Conservation (phyloP, 164 flowering plant species). For the Stephania cephalantha region DNA sequence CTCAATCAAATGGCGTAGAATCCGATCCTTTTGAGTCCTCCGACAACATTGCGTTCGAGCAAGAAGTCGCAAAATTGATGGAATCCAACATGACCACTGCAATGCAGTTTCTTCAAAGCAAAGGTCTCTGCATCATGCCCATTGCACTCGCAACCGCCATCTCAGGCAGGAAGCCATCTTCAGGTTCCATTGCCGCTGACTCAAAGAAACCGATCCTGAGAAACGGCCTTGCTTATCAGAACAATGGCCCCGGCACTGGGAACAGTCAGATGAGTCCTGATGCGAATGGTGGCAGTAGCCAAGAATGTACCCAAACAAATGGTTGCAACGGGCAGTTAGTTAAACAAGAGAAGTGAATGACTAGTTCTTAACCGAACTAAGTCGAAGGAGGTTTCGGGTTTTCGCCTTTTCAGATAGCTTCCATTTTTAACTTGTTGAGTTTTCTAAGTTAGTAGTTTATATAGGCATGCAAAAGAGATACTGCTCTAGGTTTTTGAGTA, state of each 20-base stretch:
- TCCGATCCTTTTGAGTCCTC: slow-evolving; percentile 18
- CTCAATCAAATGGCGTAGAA: slow-evolving; percentile 19
- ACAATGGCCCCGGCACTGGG: slow-evolving; percentile 6
- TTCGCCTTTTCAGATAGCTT: background rate
- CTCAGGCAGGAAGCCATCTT: slow-evolving; percentile 15
- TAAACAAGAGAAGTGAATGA: slow-evolving; percentile 20
- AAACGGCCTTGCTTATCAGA: slow-evolving; percentile 12
- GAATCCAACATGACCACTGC: slow-evolving; percentile 31
- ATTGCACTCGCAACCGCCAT: slow-evolving; percentile 35
- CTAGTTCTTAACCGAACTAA: slow-evolving; percentile 9
- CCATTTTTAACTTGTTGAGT: background rate
- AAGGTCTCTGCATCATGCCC: slow-evolving; percentile 40
- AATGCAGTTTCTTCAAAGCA: slow-evolving; percentile 36
- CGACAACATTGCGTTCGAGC: slow-evolving; percentile 28
- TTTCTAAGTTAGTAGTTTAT: slow-evolving; percentile 6
- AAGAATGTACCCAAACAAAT: slow-evolving; percentile 4
- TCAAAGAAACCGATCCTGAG: slow-evolving; percentile 11
- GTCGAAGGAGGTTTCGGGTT: slow-evolving; percentile 1
- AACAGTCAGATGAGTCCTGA: slow-evolving; percentile 7
- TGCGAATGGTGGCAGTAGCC: background rate
- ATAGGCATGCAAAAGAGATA: background rate
- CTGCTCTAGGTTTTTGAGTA: slow-evolving; percentile 6
- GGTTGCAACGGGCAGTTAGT: slow-evolving; percentile 15
- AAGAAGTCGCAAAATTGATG: slow-evolving; percentile 36
- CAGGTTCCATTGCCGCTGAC: slow-evolving; percentile 6